Conservation (phyloP, 805 yeast species). For the Yarrowia phangngaensis region DNA sequence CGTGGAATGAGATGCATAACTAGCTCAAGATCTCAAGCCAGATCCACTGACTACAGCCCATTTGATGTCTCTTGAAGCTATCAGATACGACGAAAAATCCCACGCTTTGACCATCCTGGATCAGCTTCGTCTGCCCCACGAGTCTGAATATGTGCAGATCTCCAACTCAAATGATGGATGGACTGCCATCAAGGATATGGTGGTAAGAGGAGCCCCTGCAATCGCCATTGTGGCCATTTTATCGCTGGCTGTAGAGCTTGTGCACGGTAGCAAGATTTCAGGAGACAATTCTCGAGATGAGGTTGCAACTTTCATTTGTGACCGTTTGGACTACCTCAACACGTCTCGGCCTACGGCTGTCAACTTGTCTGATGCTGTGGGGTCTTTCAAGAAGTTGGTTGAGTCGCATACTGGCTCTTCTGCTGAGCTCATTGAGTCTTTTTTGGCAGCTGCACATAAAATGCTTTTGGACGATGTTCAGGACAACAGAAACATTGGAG, state of each 20-base stretch:
- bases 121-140: slow-evolving; percentile 78
- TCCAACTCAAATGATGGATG: slow-evolving; percentile 68
- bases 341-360: slow-evolving; percentile 95
- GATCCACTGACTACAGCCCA: background rate
- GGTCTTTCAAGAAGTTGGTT: slow-evolving; percentile 45
- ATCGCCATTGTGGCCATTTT: slow-evolving; percentile 92
- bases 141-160: slow-evolving; percentile 63
- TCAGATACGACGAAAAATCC: slow-evolving; percentile 8
- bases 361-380: slow-evolving; percentile 73
- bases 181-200: slow-evolving; percentile 82
- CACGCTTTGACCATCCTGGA: slow-evolving; percentile 59
- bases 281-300: slow-evolving; percentile 15
- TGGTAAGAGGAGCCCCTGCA: slow-evolving; percentile 98
- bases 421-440: slow-evolving; percentile 26
- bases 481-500: slow-evolving; percentile 78
- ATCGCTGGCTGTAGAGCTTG: slow-evolving; percentile 70
- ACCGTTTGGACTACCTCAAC: slow-evolving; percentile 60
- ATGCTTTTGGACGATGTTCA: slow-evolving; percentile 71
- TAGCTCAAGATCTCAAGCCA: background rate
- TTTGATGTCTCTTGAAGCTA: slow-evolving; percentile 20
- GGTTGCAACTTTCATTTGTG: slow-evolving; percentile 39
- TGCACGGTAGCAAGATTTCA: slow-evolving; percentile 34
- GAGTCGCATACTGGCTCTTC: background rate
- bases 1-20: slow-evolving; percentile 22
- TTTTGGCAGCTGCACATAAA: slow-evolving; percentile 42